Conservation (phyloP, 805 yeast genomes). For the Starmerella gropengiesseri region DNA sequence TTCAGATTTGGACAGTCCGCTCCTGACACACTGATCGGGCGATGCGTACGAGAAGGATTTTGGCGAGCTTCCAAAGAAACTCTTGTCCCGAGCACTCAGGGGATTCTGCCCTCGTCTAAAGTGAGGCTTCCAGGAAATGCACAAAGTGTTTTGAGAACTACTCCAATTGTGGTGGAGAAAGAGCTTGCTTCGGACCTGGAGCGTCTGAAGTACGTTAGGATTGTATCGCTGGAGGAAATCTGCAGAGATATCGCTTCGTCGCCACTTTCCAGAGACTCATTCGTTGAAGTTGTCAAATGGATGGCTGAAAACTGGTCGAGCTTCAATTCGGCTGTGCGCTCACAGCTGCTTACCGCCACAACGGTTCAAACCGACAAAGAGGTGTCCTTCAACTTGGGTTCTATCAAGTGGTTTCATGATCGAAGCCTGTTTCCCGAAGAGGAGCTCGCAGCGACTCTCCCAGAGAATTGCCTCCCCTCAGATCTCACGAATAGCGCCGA, state of each 20-base stretch:
- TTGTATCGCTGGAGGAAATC: constrained; percentile 21
- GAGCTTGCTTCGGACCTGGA: constrained; percentile 23
- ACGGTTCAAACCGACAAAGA: no score
- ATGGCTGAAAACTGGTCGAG: constrained; percentile 6
- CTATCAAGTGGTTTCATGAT: constrained; percentile 25
- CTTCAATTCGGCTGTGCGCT: not conserved
- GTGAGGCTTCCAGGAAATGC: constrained; percentile 26
- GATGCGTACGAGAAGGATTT: constrained; percentile 30
- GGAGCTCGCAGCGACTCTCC: constrained; percentile 25
- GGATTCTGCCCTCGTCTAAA: constrained; percentile 26
- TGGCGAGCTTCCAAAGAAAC: constrained; percentile 28
- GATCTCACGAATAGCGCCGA: constrained; percentile 10
- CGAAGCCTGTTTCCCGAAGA: constrained; percentile 21
- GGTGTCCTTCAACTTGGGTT: constrained; percentile 21
- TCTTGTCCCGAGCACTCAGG: constrained; percentile 29
- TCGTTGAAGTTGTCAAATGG: constrained; percentile 27
- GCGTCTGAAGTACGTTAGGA: constrained; percentile 21
- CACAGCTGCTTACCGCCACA: constrained; percentile 5
- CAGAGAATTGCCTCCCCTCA: constrained; percentile 28
- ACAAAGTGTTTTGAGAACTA: constrained; percentile 12
- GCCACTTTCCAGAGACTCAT: constrained; percentile 22
- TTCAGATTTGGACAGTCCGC: constrained; percentile 29
- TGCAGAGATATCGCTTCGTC: constrained; percentile 26
- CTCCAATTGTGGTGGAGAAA: constrained; percentile 25
- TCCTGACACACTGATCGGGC: constrained; percentile 32